Evolutionary conservation across 1,284 basidiomycete genomes (phyloP), one percentile per base, ranked within the genome.

Genomic region (Blastosporella zonata): DNA sequence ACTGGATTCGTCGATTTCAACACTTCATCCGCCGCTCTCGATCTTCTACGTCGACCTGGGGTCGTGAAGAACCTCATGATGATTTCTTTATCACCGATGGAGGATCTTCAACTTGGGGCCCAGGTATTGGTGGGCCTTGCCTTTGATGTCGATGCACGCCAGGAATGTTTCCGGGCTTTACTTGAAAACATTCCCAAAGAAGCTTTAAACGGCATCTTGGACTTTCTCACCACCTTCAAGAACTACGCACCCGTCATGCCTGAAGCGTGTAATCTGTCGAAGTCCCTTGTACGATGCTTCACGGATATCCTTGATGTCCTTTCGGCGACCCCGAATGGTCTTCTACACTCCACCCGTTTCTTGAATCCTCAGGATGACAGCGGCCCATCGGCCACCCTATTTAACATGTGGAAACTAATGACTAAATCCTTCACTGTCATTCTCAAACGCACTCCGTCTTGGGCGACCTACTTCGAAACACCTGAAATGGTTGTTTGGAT

Each of bases 401-500:
- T 81, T n/a, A 76, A 79, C 53, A 72, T 96, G 33, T 97, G 94
- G 94, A 75, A 75, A 36, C 67, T 82, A 28, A 93, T 97, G 90
- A 86, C 87, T 8, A 75, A 78, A 45, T 81, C 89, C 3, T 78
- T 95, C 39, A 79, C 87, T 0, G 75, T 87, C 46, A 92, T 97
- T 55, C 96, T 96, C 70, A 82, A 80, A 59, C 78, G 81, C 45
- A 94, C 93, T 2, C 84, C 87, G 0, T 63, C 72, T 17, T 98
- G 94, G 94, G 81, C 95, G 0, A 67, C 72, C 8, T 87, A 78
- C 61, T 91, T 90, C 63, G 84, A 89, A 51, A 83, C 82, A 59
- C 78, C 84, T 23, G 82, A 85, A 46, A 96, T 98, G 93, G 79
- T 88, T 20, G 79, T 86, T 40, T 98, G 94, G 94, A 97, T 98